Base-by-base conservation (phyloP, 1,139 yeast species). In the Komagataea norvegica region DNA sequence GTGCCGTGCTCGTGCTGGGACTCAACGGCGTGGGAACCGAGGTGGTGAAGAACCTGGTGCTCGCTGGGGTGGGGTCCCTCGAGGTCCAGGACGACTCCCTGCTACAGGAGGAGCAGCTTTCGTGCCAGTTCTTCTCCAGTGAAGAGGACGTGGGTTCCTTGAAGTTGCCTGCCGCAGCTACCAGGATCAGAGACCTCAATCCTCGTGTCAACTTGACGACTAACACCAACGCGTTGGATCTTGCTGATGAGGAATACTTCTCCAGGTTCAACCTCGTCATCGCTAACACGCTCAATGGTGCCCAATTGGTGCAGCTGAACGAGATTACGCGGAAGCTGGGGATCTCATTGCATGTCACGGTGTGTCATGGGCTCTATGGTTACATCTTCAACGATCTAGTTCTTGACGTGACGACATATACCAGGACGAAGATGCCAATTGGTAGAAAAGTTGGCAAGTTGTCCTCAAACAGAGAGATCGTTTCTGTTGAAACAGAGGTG, bases 51-150 rank as follows among this genome's bases (percentile, higher is more conserved):
- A 89, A 89, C 60, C 62, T 91, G 37, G 91, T 86, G 11, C 69
- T 91, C 29, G 95, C 96, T 24, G 98, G 98, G 3, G 68, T 91
- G 40, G 95, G 95, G 10, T 66, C 82, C 1, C 62, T 91, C 25
- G 82, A 84, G 19, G 66, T 91, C 1, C 59, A 82, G 43, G 97
- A 91, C 61, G 52, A 64, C 22, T 64, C 79, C 4, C 47, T 38
- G 0, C 76, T 87, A 1, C 55, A 60, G 1, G 83, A 72, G 28
- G 76, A 72, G 29, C 96, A 88, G 54, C 70, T 85, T 42, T 78
- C 79, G 5, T 72, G 83, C 2, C 95, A 89, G 55, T 88, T 89
- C 59, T 87, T 88, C 54, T 56, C 87, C n/a, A 74, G 76, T 9
- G 68, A 68, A 28, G 72, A 70, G 13, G 77, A 73, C 36, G 53